Conservation (phyloP, 768 basidiomycete genomes). For the Pleurotus tuber-regium region DNA sequence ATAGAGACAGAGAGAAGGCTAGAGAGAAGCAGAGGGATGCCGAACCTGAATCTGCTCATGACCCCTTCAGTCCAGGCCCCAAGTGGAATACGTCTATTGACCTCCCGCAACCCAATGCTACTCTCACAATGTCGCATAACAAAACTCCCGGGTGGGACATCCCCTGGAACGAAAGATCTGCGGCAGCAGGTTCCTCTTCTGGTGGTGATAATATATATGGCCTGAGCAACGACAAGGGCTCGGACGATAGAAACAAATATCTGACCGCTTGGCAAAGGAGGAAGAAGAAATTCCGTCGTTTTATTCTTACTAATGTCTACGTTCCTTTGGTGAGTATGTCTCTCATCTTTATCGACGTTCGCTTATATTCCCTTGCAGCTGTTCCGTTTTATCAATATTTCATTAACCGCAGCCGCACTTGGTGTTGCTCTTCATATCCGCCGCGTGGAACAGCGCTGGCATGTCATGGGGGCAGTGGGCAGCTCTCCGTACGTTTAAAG, state of each 20-base stretch:
- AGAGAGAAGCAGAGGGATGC: conserved; percentile 23
- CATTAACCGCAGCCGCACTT: conserved; percentile 76
- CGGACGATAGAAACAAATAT: conserved; percentile 24
- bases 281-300: conserved; percentile 54
- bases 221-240: conserved; percentile 24
- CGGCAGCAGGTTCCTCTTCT: conserved; percentile 22
- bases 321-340: conserved; percentile 65
- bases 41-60: conserved; percentile 10
- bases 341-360: neutral
- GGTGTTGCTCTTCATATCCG: conserved; percentile 79
- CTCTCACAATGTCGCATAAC: conserved; percentile 54
- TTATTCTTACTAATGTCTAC: conserved; percentile 72
- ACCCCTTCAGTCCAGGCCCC: conserved; percentile 10
- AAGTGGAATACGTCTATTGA: conserved; percentile 26
- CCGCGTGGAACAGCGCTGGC: conserved; percentile 43
- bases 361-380: conserved; percentile 43
- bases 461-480: conserved; percentile 70
- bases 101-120: conserved; percentile 34
- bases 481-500: conserved; percentile 70
- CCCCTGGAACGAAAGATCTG: conserved; percentile 58
- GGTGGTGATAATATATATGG: conserved; percentile 20
- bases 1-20: conserved; percentile 24
- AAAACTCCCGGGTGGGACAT: conserved; percentile 66
- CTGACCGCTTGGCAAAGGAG: conserved; percentile 29
- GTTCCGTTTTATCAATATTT: conserved; percentile 81